Evolutionary conservation across 176 grass and related monocot genomes (phyloP), one percentile per base, ranked within the genome.

Genomic region (Hordeum marinum): DNA sequence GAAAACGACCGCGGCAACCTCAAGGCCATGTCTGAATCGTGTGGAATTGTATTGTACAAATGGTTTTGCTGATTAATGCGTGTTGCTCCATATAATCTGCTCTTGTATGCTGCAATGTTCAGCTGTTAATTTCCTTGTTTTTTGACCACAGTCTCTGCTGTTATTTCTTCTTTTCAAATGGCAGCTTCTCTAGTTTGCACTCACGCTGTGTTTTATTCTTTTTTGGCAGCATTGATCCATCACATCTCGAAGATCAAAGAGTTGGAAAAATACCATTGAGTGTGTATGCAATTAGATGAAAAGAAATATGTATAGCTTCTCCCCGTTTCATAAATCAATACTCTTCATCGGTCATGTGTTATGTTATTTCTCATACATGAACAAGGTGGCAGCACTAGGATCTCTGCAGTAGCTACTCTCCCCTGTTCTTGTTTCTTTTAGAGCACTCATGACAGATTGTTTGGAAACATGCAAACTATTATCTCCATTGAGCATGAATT

Each of bases 1-100:
- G 32, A 36, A 84, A 18, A 77, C 21, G 24, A 60, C 23, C 61
- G 63, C 21, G 57, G 39, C 31, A 21, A 55, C 75, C 18, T 18
- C 24, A 7, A 5, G 25, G 27, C 17, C 23, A 23, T 86, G 73
- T 82, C 77, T 72, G 64, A 54, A 80, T 82, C 80, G 4, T 72
- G 52, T 3, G 4, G 32, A 78, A 35, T 76, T 90, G n/a, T 82
- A 45, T 55, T 64, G 34, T 66, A 0, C 18, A 55, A 32, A 62
- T 71, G 63, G 6, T 57, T 85, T 76, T 71, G 32, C 43, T 0
- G 34, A 78, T 59, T 83, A 66, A 73, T 37, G 34, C 3, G 20
- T 27, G 26, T 63, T 50, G 34, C 9, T 10, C 14, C 1, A 11
- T 26, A 15, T 73, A 46, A 14, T 71, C 68, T 71, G 37, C 21